Base-by-base conservation (phyloP, 345 rosid genomes). In the Eucalyptus marginata region DNA sequence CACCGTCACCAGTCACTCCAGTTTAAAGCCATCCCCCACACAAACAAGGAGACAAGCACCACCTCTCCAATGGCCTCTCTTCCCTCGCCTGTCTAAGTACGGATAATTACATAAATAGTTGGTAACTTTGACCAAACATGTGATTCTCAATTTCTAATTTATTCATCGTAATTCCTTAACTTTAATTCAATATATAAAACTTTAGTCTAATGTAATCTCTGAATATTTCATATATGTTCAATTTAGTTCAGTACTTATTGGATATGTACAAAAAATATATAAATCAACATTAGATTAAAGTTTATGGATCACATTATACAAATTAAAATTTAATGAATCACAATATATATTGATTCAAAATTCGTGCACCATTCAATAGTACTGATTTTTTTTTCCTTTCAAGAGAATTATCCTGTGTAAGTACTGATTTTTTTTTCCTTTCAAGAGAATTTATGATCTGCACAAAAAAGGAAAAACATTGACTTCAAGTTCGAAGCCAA, bases 301-400 rank as follows among this genome's bases (percentile, higher is more conserved):
- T 10, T 56, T 0, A 10, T 9, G 0, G 10, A 24, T 0, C 13
- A 10, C 6, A 2, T 56, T 56, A 24, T 1, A 56, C 0, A 10
- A 2, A 24, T 10, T 56, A 56, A 56, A 24, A 56, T 9, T 56
- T 56, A 10, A 56, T 56, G 29, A 6, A 56, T 25, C 29, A 10
- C 5, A 2, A 52, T 52, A 52, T 20, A 20, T 20, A 3, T 52
- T 8, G 58, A 52, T 52, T 10, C 10, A 52, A 52, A 52, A 52
- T 52, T 8, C 58, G 8, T 52, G 10, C 58, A 52, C 5, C 10
- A 52, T 52, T 20, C 58, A 20, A n/a, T n/a, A 11, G 66, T 59
- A 5, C 66, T 25, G 31, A 2, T 59, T 58, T 11, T 3, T 27
- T 12, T 29, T 6, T 29, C 18, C 76, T 64, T 64, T 15, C 10